A percentile compares a stretch with the other conserved stretches of the same genome.
Conservation (phyloP, 148 eudicot species). For the Agrostemma githago region DNA sequence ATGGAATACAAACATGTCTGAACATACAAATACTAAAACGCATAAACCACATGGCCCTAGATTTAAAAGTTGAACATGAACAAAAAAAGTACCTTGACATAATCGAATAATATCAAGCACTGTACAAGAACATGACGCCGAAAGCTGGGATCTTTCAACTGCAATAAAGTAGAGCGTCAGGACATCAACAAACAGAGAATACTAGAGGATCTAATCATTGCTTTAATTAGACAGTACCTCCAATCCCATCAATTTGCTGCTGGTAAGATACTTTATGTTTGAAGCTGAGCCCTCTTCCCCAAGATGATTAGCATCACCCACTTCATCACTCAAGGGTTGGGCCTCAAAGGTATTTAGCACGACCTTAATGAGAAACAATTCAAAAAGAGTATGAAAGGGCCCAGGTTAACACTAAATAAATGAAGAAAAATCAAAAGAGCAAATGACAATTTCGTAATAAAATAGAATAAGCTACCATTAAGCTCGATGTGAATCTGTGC, state of each 20-base stretch:
- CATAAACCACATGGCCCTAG: neutral
- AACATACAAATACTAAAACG: neutral
- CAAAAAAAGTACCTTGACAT: conserved; percentile 59
- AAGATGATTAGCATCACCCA: conserved; percentile 76
- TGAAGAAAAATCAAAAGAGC: neutral
- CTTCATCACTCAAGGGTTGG: conserved; percentile 97
- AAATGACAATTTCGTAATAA: neutral
- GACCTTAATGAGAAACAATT: conserved; percentile 40
- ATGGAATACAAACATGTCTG: neutral
- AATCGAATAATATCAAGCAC: conserved; percentile 88
- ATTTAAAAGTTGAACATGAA: neutral
- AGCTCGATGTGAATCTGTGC: conserved; percentile 80
- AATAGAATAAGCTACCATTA: conserved; percentile 49
- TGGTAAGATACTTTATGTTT: conserved; percentile 92
- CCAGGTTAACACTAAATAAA: neutral
- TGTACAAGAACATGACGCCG: conserved; percentile 95
- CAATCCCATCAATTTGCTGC: conserved; percentile 97
- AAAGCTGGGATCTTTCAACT: conserved; percentile 98
- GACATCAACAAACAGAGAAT: neutral
- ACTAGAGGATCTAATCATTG: neutral
- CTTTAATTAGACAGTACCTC: conserved; percentile 47
- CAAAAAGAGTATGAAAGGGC: conserved; percentile 7
- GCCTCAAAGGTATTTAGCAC: conserved; percentile 91
- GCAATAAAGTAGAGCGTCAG: conserved; percentile 21
- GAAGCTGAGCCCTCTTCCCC: conserved; percentile 91